Conservation (phyloP, 106 monocot genomes). For the Dendrobium chrysotoxum region DNA sequence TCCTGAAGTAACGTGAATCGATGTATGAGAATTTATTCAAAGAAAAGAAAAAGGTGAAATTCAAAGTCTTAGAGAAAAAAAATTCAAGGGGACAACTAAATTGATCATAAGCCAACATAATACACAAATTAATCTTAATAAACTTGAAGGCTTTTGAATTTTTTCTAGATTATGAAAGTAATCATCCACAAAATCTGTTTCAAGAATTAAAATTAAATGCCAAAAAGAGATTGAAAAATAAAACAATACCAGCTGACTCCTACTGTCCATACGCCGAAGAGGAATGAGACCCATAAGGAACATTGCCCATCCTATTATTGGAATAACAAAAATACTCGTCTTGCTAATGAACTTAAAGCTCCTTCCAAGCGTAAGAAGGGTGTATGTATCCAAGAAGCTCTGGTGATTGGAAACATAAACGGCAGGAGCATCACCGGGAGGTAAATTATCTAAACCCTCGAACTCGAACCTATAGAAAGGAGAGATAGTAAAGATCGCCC, state of each 20-base stretch:
- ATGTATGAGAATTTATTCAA: constrained; percentile 1
- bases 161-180: not conserved
- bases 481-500: constrained; percentile 62
- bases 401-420: constrained; percentile 96
- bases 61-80: not conserved
- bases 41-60: not conserved
- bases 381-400: constrained; percentile 93
- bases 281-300: constrained; percentile 78
- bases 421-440: constrained; percentile 36
- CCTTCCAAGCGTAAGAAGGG: constrained; percentile 77
- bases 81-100: not conserved
- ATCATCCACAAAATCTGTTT: not conserved
- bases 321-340: constrained; percentile 69
- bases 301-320: constrained; percentile 94
- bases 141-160: not conserved
- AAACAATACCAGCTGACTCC: constrained; percentile 76
- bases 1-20: constrained; percentile 36
- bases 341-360: constrained; percentile 98
- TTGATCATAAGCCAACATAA: not conserved
- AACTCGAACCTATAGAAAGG: constrained; percentile 64
- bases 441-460: constrained; percentile 80
- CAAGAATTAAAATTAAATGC: not conserved
- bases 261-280: constrained; percentile 80
- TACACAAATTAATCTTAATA: not conserved
- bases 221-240: not conserved